Evolutionary conservation across 768 basidiomycete species (phyloP).

Genomic region (Mycena rebaudengoi): DNA sequence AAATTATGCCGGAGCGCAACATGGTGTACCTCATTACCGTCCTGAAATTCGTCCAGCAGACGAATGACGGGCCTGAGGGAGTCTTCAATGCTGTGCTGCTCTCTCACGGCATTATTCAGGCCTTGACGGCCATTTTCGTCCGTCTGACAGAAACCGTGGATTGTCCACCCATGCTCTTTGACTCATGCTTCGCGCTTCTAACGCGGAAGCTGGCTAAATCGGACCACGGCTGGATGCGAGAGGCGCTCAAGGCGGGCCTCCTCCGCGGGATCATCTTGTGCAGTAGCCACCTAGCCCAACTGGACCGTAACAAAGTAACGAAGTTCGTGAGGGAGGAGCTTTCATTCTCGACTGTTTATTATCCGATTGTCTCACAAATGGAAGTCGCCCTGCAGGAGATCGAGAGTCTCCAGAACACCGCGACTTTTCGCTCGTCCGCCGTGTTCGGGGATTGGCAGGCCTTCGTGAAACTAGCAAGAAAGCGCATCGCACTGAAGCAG

Average conservation of each 20-base stretch:
- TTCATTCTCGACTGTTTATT: not conserved
- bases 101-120: not conserved
- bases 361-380: not conserved
- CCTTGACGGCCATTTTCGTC: not conserved
- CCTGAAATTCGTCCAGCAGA: not conserved
- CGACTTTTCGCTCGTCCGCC: not conserved
- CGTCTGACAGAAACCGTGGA: no score
- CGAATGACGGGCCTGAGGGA: not conserved
- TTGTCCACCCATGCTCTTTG: not conserved
- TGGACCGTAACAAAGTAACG: no score
- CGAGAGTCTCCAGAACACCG: not conserved
- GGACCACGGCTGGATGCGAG: not conserved
- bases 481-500: not conserved
- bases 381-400: not conserved
- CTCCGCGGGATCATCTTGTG: not conserved
- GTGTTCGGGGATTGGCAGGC: not conserved
- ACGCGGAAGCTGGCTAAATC: not conserved
- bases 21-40: not conserved
- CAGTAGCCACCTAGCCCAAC: not conserved
- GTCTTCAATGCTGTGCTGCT: not conserved
- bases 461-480: not conserved
- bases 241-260: constrained; percentile 1
- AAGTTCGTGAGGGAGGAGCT: no score
- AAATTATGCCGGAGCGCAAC: not conserved
- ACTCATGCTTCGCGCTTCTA: not conserved